Evolutionary conservation across 2,329 filamentous ascomycete genomes (phyloP).

Genomic region (Uncinocarpus reesii): DNA sequence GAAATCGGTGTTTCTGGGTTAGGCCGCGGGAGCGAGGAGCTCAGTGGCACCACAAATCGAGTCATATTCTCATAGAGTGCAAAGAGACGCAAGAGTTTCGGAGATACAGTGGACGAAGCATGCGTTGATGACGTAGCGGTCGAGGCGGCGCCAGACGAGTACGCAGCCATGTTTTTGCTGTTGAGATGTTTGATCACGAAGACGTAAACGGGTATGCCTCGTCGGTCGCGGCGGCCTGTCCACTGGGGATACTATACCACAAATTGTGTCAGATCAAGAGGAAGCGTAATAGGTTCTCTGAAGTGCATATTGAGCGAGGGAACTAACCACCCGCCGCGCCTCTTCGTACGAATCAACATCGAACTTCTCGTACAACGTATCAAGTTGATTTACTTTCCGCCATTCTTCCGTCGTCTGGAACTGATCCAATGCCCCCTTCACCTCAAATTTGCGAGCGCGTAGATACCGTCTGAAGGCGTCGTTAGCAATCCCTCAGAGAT

Average conservation of each 20-base stretch:
- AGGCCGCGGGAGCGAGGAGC: slow-evolving; percentile 65
- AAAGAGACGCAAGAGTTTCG: slow-evolving; percentile 75
- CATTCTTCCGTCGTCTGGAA: slow-evolving; percentile 84
- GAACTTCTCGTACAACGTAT: slow-evolving; percentile 74
- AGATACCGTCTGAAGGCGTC: slow-evolving; percentile 58
- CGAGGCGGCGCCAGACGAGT: slow-evolving; percentile 48
- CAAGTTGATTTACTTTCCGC: slow-evolving; percentile 67
- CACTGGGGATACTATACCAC: slow-evolving; percentile 72
- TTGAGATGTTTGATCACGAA: slow-evolving; percentile 79
- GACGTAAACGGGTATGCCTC: slow-evolving; percentile 84
- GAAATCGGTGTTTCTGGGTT: slow-evolving; percentile 76
- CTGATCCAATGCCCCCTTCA: slow-evolving; percentile 67
- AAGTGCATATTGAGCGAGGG: too few species aligned
- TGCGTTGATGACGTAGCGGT: slow-evolving; percentile 50
- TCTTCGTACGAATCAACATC: slow-evolving; percentile 75
- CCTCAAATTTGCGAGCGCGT: slow-evolving; percentile 70
- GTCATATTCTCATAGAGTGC: slow-evolving; percentile 89
- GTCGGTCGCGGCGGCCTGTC: slow-evolving; percentile 80
- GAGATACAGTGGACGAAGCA: slow-evolving; percentile 46
- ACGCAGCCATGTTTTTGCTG: slow-evolving; percentile 66
- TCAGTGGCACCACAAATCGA: slow-evolving; percentile 75
- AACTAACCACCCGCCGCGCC: slow-evolving; percentile 56
- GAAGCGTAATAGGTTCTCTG: too few species aligned
- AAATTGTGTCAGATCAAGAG: neutral
- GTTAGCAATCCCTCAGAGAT: neutral